A percentile compares a stretch with the other conserved stretches of the same genome.
Evolutionary conservation across 768 basidiomycete species (phyloP).

Genomic region (Lactarius hengduanensis): DNA sequence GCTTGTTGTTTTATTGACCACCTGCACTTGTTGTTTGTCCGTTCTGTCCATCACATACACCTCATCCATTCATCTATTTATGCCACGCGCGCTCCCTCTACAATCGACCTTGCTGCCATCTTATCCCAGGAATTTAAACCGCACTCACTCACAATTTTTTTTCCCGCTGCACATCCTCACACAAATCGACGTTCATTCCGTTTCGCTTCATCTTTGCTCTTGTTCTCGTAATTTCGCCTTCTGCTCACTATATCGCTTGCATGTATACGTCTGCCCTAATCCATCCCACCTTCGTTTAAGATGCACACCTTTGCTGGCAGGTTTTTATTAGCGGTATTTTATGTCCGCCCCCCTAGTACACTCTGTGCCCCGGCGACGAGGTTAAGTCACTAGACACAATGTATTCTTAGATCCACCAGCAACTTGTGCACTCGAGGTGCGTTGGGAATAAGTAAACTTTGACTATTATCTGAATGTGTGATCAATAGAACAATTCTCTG

Average conservation of each 20-base stretch:
- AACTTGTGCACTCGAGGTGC: slow-evolving; percentile 19
- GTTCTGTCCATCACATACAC: slow-evolving; percentile 24
- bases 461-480: neutral
- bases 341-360: slow-evolving; percentile 26
- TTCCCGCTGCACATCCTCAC: slow-evolving; percentile 22
- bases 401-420: slow-evolving; percentile 33
- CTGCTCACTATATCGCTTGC: slow-evolving; percentile 20
- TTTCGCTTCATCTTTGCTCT: slow-evolving; percentile 11
- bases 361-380: slow-evolving; percentile 19
- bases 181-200: slow-evolving; percentile 21
- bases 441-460: slow-evolving; percentile 16
- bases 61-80: slow-evolving; percentile 28
- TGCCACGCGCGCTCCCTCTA: slow-evolving; percentile 17
- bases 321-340: slow-evolving; percentile 26
- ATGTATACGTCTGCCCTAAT: slow-evolving; percentile 24
- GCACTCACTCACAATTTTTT: slow-evolving; percentile 19
- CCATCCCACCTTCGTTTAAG: slow-evolving; percentile 22
- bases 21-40: slow-evolving; percentile 27
- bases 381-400: slow-evolving; percentile 34
- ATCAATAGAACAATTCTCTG: neutral
- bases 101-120: slow-evolving; percentile 27
- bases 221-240: slow-evolving; percentile 13
- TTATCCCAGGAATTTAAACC: slow-evolving; percentile 25
- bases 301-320: slow-evolving; percentile 23
- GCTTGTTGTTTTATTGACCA: slow-evolving; percentile 26